Evolutionary conservation across 345 rosid genomes (phyloP).

Genomic region (Luvunga scandens): DNA sequence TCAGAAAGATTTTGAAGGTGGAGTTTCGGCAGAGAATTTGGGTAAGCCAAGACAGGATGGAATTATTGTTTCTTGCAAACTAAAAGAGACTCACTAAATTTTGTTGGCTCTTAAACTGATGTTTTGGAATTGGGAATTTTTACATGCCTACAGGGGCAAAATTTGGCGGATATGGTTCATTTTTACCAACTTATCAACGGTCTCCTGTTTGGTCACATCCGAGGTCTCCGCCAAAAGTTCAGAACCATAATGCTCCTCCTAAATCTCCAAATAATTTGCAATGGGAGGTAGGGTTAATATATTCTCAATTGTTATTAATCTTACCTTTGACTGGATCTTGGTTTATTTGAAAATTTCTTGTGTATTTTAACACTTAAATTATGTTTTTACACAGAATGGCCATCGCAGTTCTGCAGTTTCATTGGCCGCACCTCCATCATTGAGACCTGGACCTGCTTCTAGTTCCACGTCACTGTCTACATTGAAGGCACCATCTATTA

Average conservation of each 20-base stretch:
- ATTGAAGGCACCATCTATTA: conserved; percentile 33
- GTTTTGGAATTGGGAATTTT: conserved; percentile 19
- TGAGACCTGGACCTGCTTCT: conserved; percentile 45
- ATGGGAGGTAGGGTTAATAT: conserved; percentile 56
- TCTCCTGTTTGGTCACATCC: conserved; percentile 69
- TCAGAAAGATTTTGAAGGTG: conserved; percentile 98
- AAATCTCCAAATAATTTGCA: conserved; percentile 57
- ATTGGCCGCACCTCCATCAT: conserved; percentile 35
- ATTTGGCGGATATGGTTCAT: conserved; percentile 98
- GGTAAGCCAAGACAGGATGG: conserved; percentile 55
- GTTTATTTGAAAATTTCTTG: conserved; percentile 15
- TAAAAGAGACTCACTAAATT: conserved; percentile 22
- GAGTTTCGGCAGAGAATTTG: conserved; percentile 87
- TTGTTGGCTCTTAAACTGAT: conserved; percentile 25
- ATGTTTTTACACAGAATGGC: conserved; percentile 48
- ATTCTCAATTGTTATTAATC: neutral
- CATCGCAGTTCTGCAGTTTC: conserved; percentile 35
- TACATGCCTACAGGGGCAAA: conserved; percentile 68
- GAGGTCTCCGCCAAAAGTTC: conserved; percentile 55
- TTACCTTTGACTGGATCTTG: conserved; percentile 15
- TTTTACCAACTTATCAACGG: conserved; percentile 75
- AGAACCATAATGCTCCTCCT: conserved; percentile 37
- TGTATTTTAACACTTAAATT: conserved; percentile 17
- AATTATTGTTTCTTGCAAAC: conserved; percentile 26
- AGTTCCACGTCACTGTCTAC: conserved; percentile 28